Percentiles rank a stretch among this genome's conserved stretches.
These are phyloP conservation scores for Fraxinus paxiana DNA, from an alignment of 305 asterid species.

Conservation along the genomic window DNA sequence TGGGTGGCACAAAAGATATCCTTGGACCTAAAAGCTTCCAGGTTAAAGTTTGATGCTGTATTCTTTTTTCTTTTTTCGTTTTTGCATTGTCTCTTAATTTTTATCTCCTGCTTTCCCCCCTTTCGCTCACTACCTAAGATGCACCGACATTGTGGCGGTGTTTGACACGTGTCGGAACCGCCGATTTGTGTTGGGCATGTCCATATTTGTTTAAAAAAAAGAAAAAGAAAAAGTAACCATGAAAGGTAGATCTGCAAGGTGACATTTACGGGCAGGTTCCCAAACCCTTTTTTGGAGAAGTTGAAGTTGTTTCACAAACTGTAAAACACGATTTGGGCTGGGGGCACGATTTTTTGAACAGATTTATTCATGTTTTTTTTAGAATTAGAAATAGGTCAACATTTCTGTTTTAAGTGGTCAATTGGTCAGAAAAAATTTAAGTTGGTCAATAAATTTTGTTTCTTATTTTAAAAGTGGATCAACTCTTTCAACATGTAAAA, in stretches of 20 bases:
- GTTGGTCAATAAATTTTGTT: neutral
- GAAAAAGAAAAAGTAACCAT: neutral
- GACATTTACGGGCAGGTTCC: neutral
- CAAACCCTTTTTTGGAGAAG: neutral
- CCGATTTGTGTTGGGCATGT: neutral
- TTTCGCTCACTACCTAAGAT: neutral
- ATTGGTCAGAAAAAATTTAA: neutral
- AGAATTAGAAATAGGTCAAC: neutral
- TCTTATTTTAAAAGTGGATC: neutral
- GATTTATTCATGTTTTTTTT: neutral
- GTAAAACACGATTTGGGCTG: neutral
- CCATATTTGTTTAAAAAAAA: neutral
- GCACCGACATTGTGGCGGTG: neutral
- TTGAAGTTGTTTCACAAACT: neutral
- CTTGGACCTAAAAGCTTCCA: conserved; percentile 74
- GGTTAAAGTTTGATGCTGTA: conserved; percentile 43
- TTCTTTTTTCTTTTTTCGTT: neutral
- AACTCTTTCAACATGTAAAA: neutral
- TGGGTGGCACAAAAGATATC: conserved; percentile 74
- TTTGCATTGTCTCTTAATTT: conserved; percentile 1
- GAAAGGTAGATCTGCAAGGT: neutral
- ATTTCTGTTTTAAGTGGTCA: neutral
- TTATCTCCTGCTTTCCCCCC: neutral
- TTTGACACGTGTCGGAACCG: neutral
- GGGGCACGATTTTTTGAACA: neutral